Evolutionary conservation across 371 early-diverging fungal species (phyloP), one percentile per base, ranked within the genome.

Genomic region (Entomophthora muscae): DNA sequence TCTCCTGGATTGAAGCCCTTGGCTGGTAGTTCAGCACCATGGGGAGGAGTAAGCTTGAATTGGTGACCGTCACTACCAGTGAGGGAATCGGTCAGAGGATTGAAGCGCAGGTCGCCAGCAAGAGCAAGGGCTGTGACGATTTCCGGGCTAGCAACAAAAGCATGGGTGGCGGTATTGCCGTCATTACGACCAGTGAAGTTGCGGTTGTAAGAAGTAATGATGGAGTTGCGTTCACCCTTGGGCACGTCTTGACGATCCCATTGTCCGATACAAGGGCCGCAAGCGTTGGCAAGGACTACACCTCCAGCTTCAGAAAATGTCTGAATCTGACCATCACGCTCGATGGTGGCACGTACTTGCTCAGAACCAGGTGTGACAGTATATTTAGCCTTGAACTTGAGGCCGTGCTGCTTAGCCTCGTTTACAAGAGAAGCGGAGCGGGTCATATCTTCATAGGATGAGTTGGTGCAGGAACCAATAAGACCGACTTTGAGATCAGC

Each of bases 261-360:
- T 76, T 92, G 93, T 61, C 94, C 96, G 67, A 93, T 93, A 75
- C 96, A 94, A 32, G 97, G 97, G 42, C 97, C 97, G 72, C 97
- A 96, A 51, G 93, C 94, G 73, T 96, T 96, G 66, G 94, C 93
- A 53, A 95, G 78, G 52, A 94, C 90, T 26, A 81, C 70, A 65
- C 87, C 97, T 64, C 94, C 94, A 57, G 79, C 87, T 1, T 75
- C 68, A 63, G 82, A 81, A 63, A 96, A 78, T 61, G 71, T 78
- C 53, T 83, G 74, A 68, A 85, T 84, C 58, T 86, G 82, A 26
- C 92, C 93, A 74, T 96, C 97, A 57, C 94, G 84, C 70, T 84
- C 90, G 69, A 94, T 92, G 32, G 97, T 96, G 28, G 94, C 94
- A 57, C 95, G 82, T 68, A 96, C 89, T 75, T 93, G 95, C 74